Evolutionary conservation across 768 basidiomycete species (phyloP), one percentile per base, ranked within the genome.

Genomic region (Russula griseocarnosa): DNA sequence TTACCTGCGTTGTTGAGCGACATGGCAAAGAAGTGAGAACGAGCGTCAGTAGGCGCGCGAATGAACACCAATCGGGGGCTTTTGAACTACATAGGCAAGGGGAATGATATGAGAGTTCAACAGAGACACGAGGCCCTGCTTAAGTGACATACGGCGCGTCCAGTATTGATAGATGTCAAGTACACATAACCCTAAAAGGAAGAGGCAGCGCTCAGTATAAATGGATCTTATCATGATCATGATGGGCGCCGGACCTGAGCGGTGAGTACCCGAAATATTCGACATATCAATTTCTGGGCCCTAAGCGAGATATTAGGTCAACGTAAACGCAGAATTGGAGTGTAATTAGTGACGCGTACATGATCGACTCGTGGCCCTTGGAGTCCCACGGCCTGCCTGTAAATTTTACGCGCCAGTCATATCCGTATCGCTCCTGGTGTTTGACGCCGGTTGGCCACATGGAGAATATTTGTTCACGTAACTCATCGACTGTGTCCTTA

Each of bases 381-480:
- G 83, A 76, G 53, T 78, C 80, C 89, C 89, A 92, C 5, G 89
- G 89, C n/a, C 79, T 76, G 65, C 83, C 83, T 62, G 77, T 75
- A 67, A 91, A 89, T 20, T 77, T 79, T n/a, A 87, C 81, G 47
- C 80, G 80, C 81, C 86, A 88, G n/a, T 77, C 74, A 69, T 79
- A 71, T 58, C 79, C 76, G 47, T 73, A 67, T 63, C 78, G 70
- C 46, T 77, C 70, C 65, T 83, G 80, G 22, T 76, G 70, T 47
- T 81, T 80, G 51, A 86, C 74, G 1, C 89, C 88, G n/a, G 82
- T 79, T 26, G 82, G 81, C 89, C 89, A 92, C 71, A 86, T 75
- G 16, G 82, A 81, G 67, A 85, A 77, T 26, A 91, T 78, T 3
- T 75, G 72, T 46, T 80, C 76, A 62, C 82, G 76, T 47, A 91